A percentile compares a stretch with the other conserved stretches of the same genome.
phyloP scores from a whole-genome alignment of 192 early-diverging fungal species.

The Physocladia obscura region DNA sequence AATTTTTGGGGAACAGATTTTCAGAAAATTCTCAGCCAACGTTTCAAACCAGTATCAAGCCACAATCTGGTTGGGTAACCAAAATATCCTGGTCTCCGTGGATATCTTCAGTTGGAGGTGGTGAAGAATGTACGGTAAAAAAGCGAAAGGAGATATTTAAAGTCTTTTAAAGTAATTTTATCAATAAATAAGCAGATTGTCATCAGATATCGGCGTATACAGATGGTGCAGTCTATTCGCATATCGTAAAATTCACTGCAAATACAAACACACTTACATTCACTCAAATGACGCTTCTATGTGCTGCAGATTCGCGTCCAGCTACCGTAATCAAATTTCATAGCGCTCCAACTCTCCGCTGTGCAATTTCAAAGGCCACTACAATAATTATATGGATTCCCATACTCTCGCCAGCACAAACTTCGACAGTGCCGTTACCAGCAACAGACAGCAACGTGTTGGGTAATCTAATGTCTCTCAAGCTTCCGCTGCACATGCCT shows the following conservation, averaged over 20 bases:
- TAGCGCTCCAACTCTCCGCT: background rate
- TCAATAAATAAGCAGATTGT: background rate
- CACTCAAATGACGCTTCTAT: background rate
- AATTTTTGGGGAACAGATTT: background rate
- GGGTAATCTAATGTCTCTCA: background rate
- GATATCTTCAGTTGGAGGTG: background rate
- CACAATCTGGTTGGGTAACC: background rate
- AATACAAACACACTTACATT: background rate
- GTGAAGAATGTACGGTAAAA: too few relatives aligned
- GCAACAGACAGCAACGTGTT: background rate
- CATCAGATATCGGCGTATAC: background rate
- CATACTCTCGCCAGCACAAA: too few relatives aligned
- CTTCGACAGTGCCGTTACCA: too few relatives aligned
- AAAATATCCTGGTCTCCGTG: conserved; percentile 22
- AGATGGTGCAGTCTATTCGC: background rate
- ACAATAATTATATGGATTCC: conserved; percentile 4
- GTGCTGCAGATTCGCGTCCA: background rate
- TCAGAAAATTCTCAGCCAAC: background rate
- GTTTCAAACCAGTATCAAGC: background rate
- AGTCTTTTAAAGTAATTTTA: too few relatives aligned
- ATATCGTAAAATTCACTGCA: background rate
- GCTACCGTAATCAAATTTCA: conserved; percentile 2
- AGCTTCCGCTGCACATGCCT: background rate
- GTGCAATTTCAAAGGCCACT: conserved; percentile 1
- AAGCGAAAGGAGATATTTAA: too few relatives aligned